A percentile compares a stretch with the other conserved stretches of the same genome.
phyloP scores from a whole-genome alignment of 148 eudicot species.

The Suaeda aralocaspica region DNA sequence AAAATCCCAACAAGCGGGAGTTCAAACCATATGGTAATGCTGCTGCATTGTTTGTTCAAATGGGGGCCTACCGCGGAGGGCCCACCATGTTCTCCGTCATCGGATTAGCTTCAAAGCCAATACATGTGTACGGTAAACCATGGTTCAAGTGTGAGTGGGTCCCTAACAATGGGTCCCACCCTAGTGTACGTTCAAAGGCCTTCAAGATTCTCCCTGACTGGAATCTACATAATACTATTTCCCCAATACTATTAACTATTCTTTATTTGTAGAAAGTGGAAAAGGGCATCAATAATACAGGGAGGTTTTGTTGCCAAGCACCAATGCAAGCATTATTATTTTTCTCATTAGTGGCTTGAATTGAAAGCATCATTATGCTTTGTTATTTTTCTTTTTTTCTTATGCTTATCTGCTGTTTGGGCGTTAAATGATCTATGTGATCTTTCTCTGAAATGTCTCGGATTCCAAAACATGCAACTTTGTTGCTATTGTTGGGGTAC shows the following conservation, averaged over 20 bases:
- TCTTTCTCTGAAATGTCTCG: not conserved
- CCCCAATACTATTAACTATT: not conserved
- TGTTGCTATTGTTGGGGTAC: not conserved
- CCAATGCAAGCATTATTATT: not conserved
- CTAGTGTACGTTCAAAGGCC: conserved; percentile 34
- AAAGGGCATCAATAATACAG: not conserved
- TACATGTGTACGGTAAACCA: conserved; percentile 42
- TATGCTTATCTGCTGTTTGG: not conserved
- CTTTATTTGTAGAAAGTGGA: not conserved
- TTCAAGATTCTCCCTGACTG: conserved; percentile 58
- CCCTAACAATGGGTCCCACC: conserved; percentile 19
- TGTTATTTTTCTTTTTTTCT: not conserved
- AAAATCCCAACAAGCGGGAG: conserved; percentile 34
- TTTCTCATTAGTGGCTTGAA: not conserved
- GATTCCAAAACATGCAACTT: not conserved
- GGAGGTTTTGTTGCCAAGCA: conserved; percentile 12
- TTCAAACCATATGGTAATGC: conserved; percentile 51
- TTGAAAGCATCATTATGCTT: conserved; percentile 3
- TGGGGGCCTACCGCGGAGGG: conserved; percentile 65
- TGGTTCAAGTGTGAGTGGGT: conserved; percentile 57
- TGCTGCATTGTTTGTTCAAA: conserved; percentile 50
- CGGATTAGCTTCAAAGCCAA: conserved; percentile 51
- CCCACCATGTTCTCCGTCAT: conserved; percentile 34
- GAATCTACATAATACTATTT: not conserved
- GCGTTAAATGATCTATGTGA: conserved; percentile 1